phyloP scores from a whole-genome alignment of 1,139 yeast species.

The Nakaseomyces kungkrabaensis region DNA sequence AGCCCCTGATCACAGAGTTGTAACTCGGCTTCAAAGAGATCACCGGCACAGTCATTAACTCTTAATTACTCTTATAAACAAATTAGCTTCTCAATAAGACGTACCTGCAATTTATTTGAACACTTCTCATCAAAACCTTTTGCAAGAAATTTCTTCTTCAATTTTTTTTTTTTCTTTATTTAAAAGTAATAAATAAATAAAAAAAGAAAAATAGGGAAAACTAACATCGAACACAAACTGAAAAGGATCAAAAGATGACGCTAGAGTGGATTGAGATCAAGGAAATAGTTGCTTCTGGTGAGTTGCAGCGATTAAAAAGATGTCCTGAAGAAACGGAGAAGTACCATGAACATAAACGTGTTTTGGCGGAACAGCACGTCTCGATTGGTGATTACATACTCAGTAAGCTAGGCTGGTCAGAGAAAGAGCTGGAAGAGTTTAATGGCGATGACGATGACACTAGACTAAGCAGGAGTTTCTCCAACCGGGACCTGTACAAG shows the following conservation, averaged over 20 bases:
- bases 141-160: too few species aligned
- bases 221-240: too few species aligned
- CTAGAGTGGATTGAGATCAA: conserved; percentile 16
- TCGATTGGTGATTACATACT: conserved; percentile 16
- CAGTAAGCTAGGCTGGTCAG: conserved; percentile 17
- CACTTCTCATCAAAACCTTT: too few species aligned
- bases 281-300: conserved; percentile 14
- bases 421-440: conserved; percentile 12
- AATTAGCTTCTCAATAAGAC: too few species aligned
- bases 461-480: conserved; percentile 13
- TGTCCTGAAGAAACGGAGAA: conserved; percentile 12
- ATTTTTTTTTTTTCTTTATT: too few species aligned
- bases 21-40: conserved; percentile 39
- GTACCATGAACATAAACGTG: conserved; percentile 18
- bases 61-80: too few species aligned
- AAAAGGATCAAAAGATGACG: not conserved
- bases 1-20: conserved; percentile 43
- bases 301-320: conserved; percentile 17
- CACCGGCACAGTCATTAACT: conserved; percentile 22
- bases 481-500: conserved; percentile 11
- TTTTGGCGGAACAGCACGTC: conserved; percentile 8
- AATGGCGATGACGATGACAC: conserved; percentile 12
- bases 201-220: too few species aligned
- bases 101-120: too few species aligned
- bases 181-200: too few species aligned